Evolutionary conservation across 495 filamentous ascomycete genomes (phyloP).

Genomic region (Neurospora sp.): DNA sequence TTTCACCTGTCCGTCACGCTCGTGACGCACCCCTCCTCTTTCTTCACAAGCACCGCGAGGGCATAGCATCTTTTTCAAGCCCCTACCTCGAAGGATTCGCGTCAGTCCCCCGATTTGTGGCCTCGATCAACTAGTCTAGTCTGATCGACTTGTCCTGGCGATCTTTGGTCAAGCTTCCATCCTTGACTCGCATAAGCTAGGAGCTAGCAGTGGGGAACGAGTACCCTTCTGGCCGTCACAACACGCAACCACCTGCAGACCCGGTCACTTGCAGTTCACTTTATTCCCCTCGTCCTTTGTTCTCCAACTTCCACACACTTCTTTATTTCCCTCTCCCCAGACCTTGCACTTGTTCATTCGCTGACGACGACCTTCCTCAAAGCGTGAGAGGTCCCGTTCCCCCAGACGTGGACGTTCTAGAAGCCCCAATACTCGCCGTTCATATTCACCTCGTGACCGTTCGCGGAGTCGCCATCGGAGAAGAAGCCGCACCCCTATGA

Average conservation of each 20-base stretch:
- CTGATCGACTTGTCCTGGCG: not conserved
- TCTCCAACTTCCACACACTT: not conserved
- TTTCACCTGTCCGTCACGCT: not conserved
- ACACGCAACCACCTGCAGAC: not conserved
- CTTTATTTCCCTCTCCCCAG: not conserved
- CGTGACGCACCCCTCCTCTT: not conserved
- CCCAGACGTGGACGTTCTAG: conserved; percentile 68
- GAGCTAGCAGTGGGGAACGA: not conserved
- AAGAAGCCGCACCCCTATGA: conserved; percentile 81
- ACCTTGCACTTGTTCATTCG: conserved; percentile 10
- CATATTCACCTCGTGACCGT: conserved; percentile 87
- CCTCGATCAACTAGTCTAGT: not conserved
- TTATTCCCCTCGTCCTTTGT: not conserved
- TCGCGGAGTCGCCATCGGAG: conserved; percentile 64
- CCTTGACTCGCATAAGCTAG: not conserved
- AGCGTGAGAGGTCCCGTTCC: conserved; percentile 94
- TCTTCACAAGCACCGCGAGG: not conserved
- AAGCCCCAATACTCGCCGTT: conserved; percentile 56
- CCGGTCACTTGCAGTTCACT: not conserved
- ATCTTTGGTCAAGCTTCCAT: not conserved
- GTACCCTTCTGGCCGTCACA: not conserved
- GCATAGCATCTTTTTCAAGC: not conserved
- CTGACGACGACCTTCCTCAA: conserved; percentile 31
- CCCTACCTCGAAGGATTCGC: not conserved
- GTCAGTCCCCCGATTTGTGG: not conserved